Base-by-base conservation (phyloP, 2,329 filamentous ascomycete species). In the Ramularia endophylla region DNA sequence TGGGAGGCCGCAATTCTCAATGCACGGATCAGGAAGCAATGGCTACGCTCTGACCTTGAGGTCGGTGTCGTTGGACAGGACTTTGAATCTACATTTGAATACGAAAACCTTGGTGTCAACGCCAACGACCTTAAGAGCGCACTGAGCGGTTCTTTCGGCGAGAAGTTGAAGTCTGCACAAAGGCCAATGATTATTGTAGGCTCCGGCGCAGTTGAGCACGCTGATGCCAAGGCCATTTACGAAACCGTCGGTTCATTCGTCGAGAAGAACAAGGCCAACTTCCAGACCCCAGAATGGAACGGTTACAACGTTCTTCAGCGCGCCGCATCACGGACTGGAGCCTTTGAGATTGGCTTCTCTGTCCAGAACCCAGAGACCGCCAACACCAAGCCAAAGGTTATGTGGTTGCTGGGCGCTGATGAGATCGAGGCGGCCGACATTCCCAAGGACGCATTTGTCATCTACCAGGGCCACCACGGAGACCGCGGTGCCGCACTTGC, bases 391-490 rank as follows among this genome's bases (percentile, higher is more conserved):
- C 83, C 92, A 49, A 98, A 97, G 76, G 88, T 98, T 60, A 72
- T 98, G 62, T 98, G 90, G 89, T 81, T 98, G 38, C 81, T 98
- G 38, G 92, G 89, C 54, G 92, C 92, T 19, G 92, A 98, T 63
- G 92, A 98, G 71, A 77, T 97, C 61, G 75, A 76, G 51, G 80
- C 86, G 54, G 76, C 79, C 44, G 88, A 95, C 56, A 86, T 98
- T 43, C 92, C 92, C 58, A 94, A 92, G 74, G 85, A 92, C 53
- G 89, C 92, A 9, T 98, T 97, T 63, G 83, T 98, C 48, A 79
- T 98, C 58, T 98, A 98, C 74, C 92, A 98, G 69, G 92, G 92
- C 52, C 92, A 98, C 67, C 92, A 98, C 67, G 92, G 92, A 68
- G 92, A 98, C 70, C 79, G 79, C 39, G 92, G 90, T 51, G 92